phyloP scores from a whole-genome alignment of 352 stramenopile genomes.

The Pythium sukuiense region DNA sequence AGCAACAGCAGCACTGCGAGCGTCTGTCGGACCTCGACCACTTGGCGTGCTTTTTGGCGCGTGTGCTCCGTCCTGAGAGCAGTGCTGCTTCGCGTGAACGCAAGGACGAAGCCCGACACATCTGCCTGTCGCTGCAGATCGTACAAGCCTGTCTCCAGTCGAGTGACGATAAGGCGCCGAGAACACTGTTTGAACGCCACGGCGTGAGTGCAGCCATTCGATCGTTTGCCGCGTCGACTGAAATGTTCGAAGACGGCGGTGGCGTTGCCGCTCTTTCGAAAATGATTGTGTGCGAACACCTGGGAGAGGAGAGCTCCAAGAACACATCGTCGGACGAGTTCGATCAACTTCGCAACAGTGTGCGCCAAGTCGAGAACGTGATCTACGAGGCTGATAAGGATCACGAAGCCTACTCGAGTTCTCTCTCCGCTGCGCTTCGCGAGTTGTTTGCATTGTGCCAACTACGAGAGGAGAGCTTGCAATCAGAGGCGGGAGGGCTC shows the following conservation, averaged over 20 bases:
- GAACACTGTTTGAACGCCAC: conserved; percentile 52
- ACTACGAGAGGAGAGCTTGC: conserved; percentile 3
- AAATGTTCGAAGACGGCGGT: conserved; percentile 20
- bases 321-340: conserved; percentile 11
- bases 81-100: conserved; percentile 13
- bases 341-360: conserved; percentile 11
- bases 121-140: conserved; percentile 52
- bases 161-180: not conserved
- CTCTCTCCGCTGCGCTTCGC: conserved; percentile 22
- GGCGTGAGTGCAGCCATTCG: conserved; percentile 55
- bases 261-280: conserved; percentile 31
- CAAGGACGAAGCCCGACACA: conserved; percentile 29
- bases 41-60: conserved; percentile 51
- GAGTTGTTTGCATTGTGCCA: conserved; percentile 31
- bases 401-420: not conserved
- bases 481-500: conserved; percentile 17
- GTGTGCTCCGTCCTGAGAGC: conserved; percentile 52
- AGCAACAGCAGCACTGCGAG: conserved; percentile 27
- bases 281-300: conserved; percentile 45
- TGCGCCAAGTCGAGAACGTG: not conserved
- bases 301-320: conserved; percentile 26
- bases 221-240: conserved; percentile 36
- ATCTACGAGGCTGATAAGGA: not conserved
- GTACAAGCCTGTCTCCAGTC: conserved; percentile 33
- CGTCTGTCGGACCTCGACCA: conserved; percentile 37